Conservation (phyloP, 192 early-diverging fungal species). For the Phlyctochytrium bullatum region DNA sequence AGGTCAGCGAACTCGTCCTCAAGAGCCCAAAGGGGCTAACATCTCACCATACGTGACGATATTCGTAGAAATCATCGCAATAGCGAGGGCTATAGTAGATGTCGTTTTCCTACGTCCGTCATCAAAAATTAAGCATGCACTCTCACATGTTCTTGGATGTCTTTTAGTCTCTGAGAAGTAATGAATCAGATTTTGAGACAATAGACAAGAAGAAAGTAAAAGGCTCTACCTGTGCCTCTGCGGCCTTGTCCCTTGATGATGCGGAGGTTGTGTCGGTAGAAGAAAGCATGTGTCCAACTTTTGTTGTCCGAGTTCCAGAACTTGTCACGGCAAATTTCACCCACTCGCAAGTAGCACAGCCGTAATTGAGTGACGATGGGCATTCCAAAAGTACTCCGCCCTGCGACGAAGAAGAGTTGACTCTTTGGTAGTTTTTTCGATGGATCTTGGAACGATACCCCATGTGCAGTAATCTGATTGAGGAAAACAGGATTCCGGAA, state of each 20-base stretch:
- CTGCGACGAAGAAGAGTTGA: neutral
- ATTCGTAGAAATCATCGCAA: conserved; percentile 31
- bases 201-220: too few relatives aligned
- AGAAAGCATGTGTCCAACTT: neutral
- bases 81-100: conserved; percentile 31
- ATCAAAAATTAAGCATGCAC: neutral
- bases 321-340: too few relatives aligned
- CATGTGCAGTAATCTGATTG: conserved; percentile 85
- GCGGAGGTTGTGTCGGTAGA: neutral
- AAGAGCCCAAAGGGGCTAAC: too few relatives aligned
- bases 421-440: conserved; percentile 88
- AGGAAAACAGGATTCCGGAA: conserved; percentile 89
- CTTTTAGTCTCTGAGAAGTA: neutral
- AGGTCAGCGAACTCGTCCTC: too few relatives aligned
- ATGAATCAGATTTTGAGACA: neutral
- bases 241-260: neutral
- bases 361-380: conserved; percentile 26
- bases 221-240: too few relatives aligned
- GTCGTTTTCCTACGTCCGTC: conserved; percentile 8
- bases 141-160: conserved; percentile 1
- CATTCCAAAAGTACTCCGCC: conserved; percentile 37
- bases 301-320: too few relatives aligned
- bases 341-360: neutral
- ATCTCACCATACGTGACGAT: conserved; percentile 32
- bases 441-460: conserved; percentile 98